Evolutionary conservation across 306 rosid species (phyloP), one percentile per base, ranked within the genome.

Genomic region (Cyamopsis tetragonoloba): DNA sequence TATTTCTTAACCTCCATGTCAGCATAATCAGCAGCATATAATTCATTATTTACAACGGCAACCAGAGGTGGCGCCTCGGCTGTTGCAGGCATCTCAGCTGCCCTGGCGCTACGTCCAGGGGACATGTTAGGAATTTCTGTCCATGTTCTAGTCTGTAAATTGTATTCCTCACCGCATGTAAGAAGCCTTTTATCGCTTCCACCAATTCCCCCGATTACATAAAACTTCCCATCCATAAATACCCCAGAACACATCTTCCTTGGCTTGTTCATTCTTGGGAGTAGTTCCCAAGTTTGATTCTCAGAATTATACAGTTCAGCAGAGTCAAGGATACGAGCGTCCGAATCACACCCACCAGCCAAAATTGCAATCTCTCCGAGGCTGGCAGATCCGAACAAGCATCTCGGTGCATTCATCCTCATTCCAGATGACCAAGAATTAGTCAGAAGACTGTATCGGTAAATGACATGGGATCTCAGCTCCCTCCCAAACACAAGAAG

Each of bases 231-330:
- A 26, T 88, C 89, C 97, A 91, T 91, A 66, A 91, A 91, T 12
- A 91, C 85, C 56, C 96, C 97, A 1, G 96, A 88, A 70, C 96
- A 91, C 87, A 91, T 85, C 87, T 91, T 91, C 82, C 97, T 70
- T 1, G 89, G 91, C 68, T 86, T 84, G 6, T 76, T 82, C 97
- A 91, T 91, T 58, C 62, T 50, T 0, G 96, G 96, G 53, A 91
- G 96, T 2, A 39, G 9, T 48, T 82, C 85, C 96, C 96, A 91
- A 0, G 79, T 72, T 68, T 81, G 85, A 3, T 81, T 83, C 89
- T 91, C 97, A 0, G 97, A 91, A 53, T 91, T 91, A 34, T 91
- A 91, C 9, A 86, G 78, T 75, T 91, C 97, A 0, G 89, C 97
- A 0, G 91, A 80, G 66, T 73, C 72, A 6, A 91, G 79, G 27